Conservation (phyloP, 139 green algal genomes). For the Tetraselmis striata region DNA sequence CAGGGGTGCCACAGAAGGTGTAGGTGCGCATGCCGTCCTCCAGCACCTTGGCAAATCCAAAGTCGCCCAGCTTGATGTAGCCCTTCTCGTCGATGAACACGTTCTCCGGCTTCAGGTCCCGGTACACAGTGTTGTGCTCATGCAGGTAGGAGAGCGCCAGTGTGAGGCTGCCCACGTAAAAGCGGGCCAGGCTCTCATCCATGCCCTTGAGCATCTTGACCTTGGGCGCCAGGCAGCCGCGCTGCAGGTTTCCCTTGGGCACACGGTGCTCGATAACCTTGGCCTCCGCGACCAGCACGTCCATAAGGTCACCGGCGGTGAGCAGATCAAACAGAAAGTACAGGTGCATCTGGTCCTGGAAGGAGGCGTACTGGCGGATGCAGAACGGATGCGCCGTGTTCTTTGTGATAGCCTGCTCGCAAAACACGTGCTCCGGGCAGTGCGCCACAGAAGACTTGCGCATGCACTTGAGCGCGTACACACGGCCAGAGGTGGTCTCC, state of each 20-base stretch:
- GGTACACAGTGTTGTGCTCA: slow-evolving; percentile 84
- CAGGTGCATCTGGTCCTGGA: slow-evolving; percentile 85
- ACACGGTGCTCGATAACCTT: slow-evolving; percentile 60
- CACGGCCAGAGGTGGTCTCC: slow-evolving; percentile 53
- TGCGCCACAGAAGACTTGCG: slow-evolving; percentile 80
- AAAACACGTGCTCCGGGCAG: slow-evolving; percentile 92
- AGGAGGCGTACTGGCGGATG: slow-evolving; percentile 89
- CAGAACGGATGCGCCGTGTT: slow-evolving; percentile 91
- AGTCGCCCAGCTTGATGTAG: slow-evolving; percentile 92
- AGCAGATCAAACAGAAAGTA: slow-evolving; percentile 97
- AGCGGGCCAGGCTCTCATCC: slow-evolving; percentile 71
- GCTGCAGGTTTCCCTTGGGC: slow-evolving; percentile 6
- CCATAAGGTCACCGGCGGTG: slow-evolving; percentile 91
- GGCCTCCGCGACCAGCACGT: slow-evolving; percentile 84
- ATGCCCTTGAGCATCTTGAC: slow-evolving; percentile 73
- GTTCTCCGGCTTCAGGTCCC: slow-evolving; percentile 97
- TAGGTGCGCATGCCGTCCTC: slow-evolving; percentile 76
- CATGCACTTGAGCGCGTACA: slow-evolving; percentile 92
- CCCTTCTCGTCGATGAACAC: slow-evolving; percentile 88
- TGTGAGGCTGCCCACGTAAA: slow-evolving; percentile 87
- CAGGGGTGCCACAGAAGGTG: slow-evolving; percentile 96
- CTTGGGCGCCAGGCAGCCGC: slow-evolving; percentile 47
- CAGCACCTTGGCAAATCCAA: slow-evolving; percentile 95
- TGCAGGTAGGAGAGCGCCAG: slow-evolving; percentile 94
- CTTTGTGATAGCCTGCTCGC: slow-evolving; percentile 88